phyloP scores from a whole-genome alignment of 257 asterid species.

The Plantago ovata region DNA sequence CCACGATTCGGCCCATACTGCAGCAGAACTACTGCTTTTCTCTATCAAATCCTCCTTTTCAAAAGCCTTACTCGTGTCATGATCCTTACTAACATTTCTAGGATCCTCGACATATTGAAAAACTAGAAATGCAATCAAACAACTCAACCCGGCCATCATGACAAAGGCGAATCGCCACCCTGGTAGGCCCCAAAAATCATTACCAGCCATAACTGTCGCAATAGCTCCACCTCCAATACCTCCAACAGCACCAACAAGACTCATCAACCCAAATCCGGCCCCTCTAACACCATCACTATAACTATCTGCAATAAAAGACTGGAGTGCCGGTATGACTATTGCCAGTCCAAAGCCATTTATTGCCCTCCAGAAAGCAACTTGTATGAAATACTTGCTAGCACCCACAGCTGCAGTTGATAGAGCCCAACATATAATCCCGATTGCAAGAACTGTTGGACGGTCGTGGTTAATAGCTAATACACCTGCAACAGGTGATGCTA shows the following conservation, averaged over 20 bases:
- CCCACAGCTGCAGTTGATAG: conserved; percentile 93
- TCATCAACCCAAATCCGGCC: conserved; percentile 79
- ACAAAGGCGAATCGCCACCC: conserved; percentile 88
- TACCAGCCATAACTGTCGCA: conserved; percentile 94
- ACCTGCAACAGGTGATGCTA: no score
- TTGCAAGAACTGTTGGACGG: no score
- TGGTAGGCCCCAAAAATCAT: conserved; percentile 65
- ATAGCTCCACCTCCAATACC: conserved; percentile 99
- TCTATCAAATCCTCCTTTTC: conserved; percentile 63
- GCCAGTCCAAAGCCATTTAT: conserved; percentile 89
- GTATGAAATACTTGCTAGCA: conserved; percentile 65
- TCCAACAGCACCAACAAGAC: conserved; percentile 80
- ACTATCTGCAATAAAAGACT: conserved; percentile 94
- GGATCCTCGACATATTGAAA: conserved; percentile 78
- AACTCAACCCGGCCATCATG: conserved; percentile 71
- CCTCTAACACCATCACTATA: conserved; percentile 76
- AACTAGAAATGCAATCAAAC: conserved; percentile 72
- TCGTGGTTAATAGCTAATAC: no score
- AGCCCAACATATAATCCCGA: conserved; percentile 95
- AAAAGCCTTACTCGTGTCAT: conserved; percentile 32
- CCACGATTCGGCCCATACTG: conserved; percentile 84
- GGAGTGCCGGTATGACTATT: conserved; percentile 88
- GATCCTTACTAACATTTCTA: conserved; percentile 28
- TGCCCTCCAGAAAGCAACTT: conserved; percentile 88
- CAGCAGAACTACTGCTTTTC: conserved; percentile 35